Percentiles rank a stretch among this genome's conserved stretches.
These are phyloP conservation scores for Podaxis mareebaensis DNA, from an alignment of 768 basidiomycete genomes.

Conservation along the genomic window DNA sequence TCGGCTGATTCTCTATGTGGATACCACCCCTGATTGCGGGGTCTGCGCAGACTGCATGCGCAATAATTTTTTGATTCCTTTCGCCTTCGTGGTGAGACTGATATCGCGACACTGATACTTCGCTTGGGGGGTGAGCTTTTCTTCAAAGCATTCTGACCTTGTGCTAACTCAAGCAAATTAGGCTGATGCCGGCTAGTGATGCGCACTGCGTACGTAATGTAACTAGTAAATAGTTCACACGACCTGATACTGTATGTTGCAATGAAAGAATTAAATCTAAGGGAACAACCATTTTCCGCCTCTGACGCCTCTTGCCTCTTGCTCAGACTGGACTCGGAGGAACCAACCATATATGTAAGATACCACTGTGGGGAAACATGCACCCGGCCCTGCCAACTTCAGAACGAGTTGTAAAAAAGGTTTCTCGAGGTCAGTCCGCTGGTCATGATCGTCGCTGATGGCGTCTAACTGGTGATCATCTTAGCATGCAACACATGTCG, in stretches of 20 bases:
- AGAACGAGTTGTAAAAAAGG: slow-evolving; percentile 16
- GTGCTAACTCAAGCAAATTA: background rate
- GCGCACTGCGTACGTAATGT: no score
- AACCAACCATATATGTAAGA: slow-evolving; percentile 18
- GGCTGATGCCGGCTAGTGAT: no score
- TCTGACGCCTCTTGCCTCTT: background rate
- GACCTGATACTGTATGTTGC: slow-evolving; percentile 6
- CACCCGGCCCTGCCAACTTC: slow-evolving; percentile 15
- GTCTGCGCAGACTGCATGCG: slow-evolving; percentile 3
- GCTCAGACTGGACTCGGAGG: slow-evolving; percentile 11
- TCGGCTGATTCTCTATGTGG: background rate
- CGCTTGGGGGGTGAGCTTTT: background rate
- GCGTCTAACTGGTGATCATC: background rate
- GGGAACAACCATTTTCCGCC: slow-evolving; percentile 18
- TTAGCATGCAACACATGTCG: slow-evolving; percentile 33
- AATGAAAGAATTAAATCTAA: background rate
- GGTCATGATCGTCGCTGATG: background rate
- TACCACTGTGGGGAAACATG: slow-evolving; percentile 16
- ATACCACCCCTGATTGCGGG: background rate
- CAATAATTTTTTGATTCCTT: slow-evolving; percentile 9
- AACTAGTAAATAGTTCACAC: slow-evolving; percentile 6
- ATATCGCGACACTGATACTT: background rate
- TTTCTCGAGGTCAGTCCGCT: slow-evolving; percentile 14
- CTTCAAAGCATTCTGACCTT: background rate
- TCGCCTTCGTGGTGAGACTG: slow-evolving; percentile 3